Percentiles rank a stretch among this genome's conserved stretches.
phyloP scores from a whole-genome alignment of 164 flowering plant genomes.

The Piper longum region DNA sequence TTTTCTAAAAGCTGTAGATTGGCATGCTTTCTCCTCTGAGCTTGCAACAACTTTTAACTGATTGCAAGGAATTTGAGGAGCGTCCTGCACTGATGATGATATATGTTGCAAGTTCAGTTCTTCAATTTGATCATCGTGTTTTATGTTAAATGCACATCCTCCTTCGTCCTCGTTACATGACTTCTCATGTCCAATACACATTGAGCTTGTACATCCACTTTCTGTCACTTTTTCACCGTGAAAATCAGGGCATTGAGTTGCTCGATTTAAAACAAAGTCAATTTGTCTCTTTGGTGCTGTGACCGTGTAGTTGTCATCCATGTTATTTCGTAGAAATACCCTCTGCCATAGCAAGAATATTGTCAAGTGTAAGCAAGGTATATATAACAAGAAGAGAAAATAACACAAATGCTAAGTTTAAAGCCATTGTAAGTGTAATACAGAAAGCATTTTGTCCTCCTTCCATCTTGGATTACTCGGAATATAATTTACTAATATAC shows the following conservation, averaged over 20 bases:
- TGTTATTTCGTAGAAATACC: conserved; percentile 33
- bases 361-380: not conserved
- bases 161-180: conserved; percentile 11
- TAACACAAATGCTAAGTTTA: not conserved
- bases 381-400: not conserved
- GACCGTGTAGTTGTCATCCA: conserved; percentile 31
- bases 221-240: conserved; percentile 21
- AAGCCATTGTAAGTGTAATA: too few species aligned
- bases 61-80: too few species aligned
- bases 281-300: conserved; percentile 73
- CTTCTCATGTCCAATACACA: conserved; percentile 23
- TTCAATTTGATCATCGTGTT: conserved; percentile 5
- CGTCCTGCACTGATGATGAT: too few species aligned
- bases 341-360: conserved; percentile 26
- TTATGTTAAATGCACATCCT: conserved; percentile 7
- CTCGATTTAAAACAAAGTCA: conserved; percentile 54
- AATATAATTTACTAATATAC: not conserved
- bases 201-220: conserved; percentile 27
- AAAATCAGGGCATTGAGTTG: conserved; percentile 18
- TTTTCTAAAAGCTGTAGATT: not conserved
- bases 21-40: not conserved
- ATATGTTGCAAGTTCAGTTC: not conserved
- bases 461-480: too few species aligned
- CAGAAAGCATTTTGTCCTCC: too few species aligned
- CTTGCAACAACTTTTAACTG: too few species aligned